Evolutionary conservation across 768 basidiomycete species (phyloP), one percentile per base, ranked within the genome.

Genomic region (Lenzites betulinus): DNA sequence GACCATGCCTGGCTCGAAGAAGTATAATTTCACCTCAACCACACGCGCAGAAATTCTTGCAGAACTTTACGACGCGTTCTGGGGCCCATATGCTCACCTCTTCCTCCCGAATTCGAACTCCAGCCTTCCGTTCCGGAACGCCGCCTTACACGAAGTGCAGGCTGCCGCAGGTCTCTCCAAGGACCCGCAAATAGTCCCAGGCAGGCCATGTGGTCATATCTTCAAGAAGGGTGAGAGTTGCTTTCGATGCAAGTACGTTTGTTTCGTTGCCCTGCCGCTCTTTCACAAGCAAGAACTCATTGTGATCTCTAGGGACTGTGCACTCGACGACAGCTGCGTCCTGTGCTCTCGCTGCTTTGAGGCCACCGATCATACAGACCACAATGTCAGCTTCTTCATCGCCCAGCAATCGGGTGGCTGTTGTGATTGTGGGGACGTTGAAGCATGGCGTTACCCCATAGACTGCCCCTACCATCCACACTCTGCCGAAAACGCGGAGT

Each of bases 361-460:
- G 66, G 83, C 90, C 1, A 90, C 91, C n/a, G 81, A 89, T 58
- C 96, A 98, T 70, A 76, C 78, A 22, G 87, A 86, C 46, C 96
- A 98, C 76, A 96, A 93, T 64, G 87, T 98, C 66, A 89, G 90
- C 60, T 95, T 98, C 77, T 93, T 92, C 74, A 90, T 96, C 65
- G 88, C 91, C 8, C 92, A 92, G 59, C 94, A 97, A 66, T 88
- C 91, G 0, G 91, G 94, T 7, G 92, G 94, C 5, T 95, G 92
- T 66, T 99, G 97, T 70, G 95, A 98, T 74, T 98, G 96, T 67
- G 94, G 94, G 16, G 95, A 98, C 68, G 79, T 82, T 23, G 90
- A 96, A 68, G 92, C 93, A 1, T 98, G 95, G 94, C 82, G 86
- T 35, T 67, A 70, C 6, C 77, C 83, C 6, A 80, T 91, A 16